These are phyloP conservation scores for Fragilariopsis cylindrus DNA, from an alignment of 108 stramenopile species.

Conservation along the genomic window DNA sequence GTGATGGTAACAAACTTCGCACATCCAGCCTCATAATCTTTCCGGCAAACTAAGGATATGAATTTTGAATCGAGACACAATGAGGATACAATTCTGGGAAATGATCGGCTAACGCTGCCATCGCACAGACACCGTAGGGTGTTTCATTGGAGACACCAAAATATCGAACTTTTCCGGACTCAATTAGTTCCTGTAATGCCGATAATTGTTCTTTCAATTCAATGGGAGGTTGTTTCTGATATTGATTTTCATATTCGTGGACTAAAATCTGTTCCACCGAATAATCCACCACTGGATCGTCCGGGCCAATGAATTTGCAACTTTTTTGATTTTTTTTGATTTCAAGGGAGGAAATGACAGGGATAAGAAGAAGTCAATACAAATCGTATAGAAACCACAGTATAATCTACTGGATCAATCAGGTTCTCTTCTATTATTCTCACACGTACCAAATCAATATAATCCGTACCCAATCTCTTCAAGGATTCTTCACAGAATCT, in stretches of 20 bases:
- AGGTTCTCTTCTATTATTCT: too few species aligned
- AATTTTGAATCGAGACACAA: slow-evolving; percentile 86
- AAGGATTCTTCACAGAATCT: slow-evolving; percentile 80
- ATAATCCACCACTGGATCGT: slow-evolving; percentile 35
- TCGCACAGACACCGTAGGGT: slow-evolving; percentile 86
- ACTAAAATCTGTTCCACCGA: slow-evolving; percentile 78
- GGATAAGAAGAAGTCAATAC: not conserved
- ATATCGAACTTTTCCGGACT: slow-evolving; percentile 82
- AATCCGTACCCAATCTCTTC: slow-evolving; percentile 80
- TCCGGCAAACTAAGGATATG: slow-evolving; percentile 86
- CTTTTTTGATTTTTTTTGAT: not conserved
- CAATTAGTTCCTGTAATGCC: slow-evolving; percentile 74
- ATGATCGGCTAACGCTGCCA: slow-evolving; percentile 65
- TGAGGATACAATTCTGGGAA: slow-evolving; percentile 73
- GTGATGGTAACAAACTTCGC: slow-evolving; percentile 88
- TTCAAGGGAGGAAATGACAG: too few species aligned
- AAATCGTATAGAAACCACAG: slow-evolving; percentile 41
- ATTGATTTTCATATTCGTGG: slow-evolving; percentile 41
- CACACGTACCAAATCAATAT: slow-evolving; percentile 93
- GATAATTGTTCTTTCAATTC: slow-evolving; percentile 86
- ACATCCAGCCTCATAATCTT: slow-evolving; percentile 86
- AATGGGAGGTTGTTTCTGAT: slow-evolving; percentile 36
- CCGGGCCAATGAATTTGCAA: slow-evolving; percentile 36
- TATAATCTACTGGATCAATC: slow-evolving; percentile 82
- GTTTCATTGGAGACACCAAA: slow-evolving; percentile 92